Evolutionary conservation across 1,139 yeast genomes (phyloP).

Genomic region (Diutina sp.): DNA sequence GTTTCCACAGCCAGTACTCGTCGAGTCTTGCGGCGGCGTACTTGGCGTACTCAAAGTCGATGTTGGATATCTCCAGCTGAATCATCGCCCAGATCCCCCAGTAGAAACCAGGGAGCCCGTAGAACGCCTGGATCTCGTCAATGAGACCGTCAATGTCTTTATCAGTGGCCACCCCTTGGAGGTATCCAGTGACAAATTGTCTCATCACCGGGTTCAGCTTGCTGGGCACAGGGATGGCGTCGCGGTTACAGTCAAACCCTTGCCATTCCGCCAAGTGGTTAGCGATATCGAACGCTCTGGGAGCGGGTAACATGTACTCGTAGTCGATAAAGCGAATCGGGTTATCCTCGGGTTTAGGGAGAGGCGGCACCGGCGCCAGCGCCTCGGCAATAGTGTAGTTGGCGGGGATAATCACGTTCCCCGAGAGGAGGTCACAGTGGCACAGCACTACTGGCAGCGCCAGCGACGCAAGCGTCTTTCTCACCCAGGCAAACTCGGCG

Average conservation of each 20-base stretch:
- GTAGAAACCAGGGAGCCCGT: conserved; percentile 74
- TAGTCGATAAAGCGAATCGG: conserved; percentile 65
- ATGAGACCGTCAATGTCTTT: conserved; percentile 24
- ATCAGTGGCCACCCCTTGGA: conserved; percentile 18
- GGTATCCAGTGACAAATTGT: conserved; percentile 41
- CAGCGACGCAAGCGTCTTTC: conserved; percentile 19
- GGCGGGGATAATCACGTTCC: conserved; percentile 55
- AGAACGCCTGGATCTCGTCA: conserved; percentile 44
- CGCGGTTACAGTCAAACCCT: conserved; percentile 60
- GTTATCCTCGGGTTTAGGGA: conserved; percentile 20
- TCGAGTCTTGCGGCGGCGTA: conserved; percentile 48
- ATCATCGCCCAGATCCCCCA: conserved; percentile 85
- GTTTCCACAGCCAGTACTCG: conserved; percentile 66
- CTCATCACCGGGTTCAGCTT: conserved; percentile 30
- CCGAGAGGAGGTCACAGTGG: conserved; percentile 64
- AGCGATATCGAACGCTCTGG: conserved; percentile 76
- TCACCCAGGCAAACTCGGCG: conserved; percentile 46
- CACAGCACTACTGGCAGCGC: conserved; percentile 48
- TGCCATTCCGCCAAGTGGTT: conserved; percentile 85
- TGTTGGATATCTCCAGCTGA: conserved; percentile 56
- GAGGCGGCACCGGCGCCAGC: conserved; percentile 1
- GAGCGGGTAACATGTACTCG: conserved; percentile 72
- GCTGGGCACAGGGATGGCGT: conserved; percentile 44
- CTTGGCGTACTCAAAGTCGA: conserved; percentile 59
- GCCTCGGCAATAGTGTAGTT: conserved; percentile 10